phyloP scores from a whole-genome alignment of 2,329 filamentous ascomycete species.

The Aspergillus eucalypticola region DNA sequence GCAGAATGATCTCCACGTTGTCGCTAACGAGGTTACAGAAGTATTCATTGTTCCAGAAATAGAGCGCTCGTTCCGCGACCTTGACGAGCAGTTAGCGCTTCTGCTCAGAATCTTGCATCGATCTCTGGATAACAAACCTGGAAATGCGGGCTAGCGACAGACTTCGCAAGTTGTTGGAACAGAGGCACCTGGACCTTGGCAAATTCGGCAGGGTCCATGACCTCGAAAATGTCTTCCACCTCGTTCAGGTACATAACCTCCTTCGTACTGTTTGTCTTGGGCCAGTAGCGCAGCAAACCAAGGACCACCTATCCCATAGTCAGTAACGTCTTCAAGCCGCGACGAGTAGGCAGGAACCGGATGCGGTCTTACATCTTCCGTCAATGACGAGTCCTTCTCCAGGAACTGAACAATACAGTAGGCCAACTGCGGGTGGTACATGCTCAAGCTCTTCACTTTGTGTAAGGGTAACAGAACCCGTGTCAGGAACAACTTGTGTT shows the following conservation, averaged over 20 bases:
- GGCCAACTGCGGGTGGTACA: constrained; percentile 98
- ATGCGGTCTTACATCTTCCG: constrained; percentile 74
- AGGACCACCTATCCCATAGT: constrained; percentile 70
- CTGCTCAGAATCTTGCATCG: neutral
- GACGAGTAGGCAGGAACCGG: neutral
- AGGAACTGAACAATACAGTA: constrained; percentile 99
- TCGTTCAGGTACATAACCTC: constrained; percentile 99
- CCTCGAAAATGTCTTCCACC: constrained; percentile 98
- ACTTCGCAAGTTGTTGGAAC: constrained; percentile 96
- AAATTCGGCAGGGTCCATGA: constrained; percentile 98
- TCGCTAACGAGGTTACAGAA: constrained; percentile 99
- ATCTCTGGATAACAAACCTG: constrained; percentile 56
- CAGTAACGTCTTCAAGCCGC: constrained; percentile 12
- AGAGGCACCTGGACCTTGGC: constrained; percentile 97
- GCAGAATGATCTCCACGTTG: constrained; percentile 96
- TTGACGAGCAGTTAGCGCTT: constrained; percentile 32
- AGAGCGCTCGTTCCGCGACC: constrained; percentile 93
- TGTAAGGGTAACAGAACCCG: constrained; percentile 89
- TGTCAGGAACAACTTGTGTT: constrained; percentile 97
- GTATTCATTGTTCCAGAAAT: constrained; percentile 99
- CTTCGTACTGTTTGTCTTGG: constrained; percentile 98
- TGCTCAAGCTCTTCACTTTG: constrained; percentile 98
- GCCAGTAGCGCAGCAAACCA: constrained; percentile 93
- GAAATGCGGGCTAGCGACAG: constrained; percentile 96
- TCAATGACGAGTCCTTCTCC: constrained; percentile 94